These are phyloP conservation scores for Talaromyces islandicus DNA, from an alignment of 2,329 filamentous ascomycete species.

Conservation along the genomic window DNA sequence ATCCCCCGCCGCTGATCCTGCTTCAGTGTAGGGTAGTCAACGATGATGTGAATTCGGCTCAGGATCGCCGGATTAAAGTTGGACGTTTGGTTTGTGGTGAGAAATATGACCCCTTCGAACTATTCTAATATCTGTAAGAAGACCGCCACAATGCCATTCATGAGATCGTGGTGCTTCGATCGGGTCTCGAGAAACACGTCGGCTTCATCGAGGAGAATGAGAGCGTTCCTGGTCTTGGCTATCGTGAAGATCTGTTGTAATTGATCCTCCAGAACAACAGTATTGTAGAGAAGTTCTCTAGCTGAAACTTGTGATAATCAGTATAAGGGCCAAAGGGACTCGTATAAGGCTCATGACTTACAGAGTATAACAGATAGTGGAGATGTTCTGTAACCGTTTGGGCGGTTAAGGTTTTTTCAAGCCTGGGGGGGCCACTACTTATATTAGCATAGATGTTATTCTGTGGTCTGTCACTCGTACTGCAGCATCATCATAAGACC, in stretches of 20 bases:
- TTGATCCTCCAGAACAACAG: constrained; percentile 1
- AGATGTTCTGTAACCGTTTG: constrained; percentile 16
- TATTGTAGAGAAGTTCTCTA: constrained; percentile 6
- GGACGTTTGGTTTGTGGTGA: constrained; percentile 36
- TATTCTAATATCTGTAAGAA: constrained; percentile 37
- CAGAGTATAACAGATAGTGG: constrained; percentile 15
- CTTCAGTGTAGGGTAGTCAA: constrained; percentile 2
- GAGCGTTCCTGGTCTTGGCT: constrained; percentile 35
- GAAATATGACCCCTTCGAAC: constrained; percentile 36
- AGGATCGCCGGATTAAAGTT: constrained; percentile 7
- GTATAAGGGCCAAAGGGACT: background rate
- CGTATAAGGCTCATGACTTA: constrained; percentile 8
- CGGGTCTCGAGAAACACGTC: constrained; percentile 32
- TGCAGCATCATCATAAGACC: background rate
- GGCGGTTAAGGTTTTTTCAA: constrained; percentile 10
- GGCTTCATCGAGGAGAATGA: constrained; percentile 46
- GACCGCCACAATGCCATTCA: constrained; percentile 4
- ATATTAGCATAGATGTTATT: background rate
- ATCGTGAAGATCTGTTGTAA: constrained; percentile 2
- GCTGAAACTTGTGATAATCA: constrained; percentile 3
- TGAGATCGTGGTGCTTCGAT: constrained; percentile 1
- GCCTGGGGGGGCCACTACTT: constrained; percentile 4
- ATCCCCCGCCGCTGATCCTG: constrained; percentile 1
- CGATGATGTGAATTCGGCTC: constrained; percentile 1
- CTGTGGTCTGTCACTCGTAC: constrained; percentile 1